Base-by-base conservation (phyloP, 352 stramenopile genomes). In the Plasmopara muralis region DNA sequence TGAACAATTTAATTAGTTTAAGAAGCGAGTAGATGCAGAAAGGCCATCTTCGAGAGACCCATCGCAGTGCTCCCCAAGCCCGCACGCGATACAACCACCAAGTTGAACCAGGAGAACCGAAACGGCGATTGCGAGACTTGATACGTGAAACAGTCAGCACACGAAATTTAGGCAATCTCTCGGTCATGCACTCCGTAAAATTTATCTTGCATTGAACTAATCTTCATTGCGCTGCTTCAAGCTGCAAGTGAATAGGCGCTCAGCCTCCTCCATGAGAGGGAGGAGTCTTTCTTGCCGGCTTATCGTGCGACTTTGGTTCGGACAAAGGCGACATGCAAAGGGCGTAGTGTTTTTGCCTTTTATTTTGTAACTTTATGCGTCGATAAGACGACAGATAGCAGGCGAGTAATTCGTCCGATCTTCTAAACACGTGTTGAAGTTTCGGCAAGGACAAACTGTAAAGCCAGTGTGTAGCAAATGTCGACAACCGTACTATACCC, bases 31-130 rank as follows among this genome's bases (percentile, higher is more conserved):
- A 38, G 16, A 37, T 6, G 47, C 40, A 57, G 48, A 61, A 53
- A 41, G 43, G 30, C 33, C 48, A 6, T 14, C 10, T 37, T 25
- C 12, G 9, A 48, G 38, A 57, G 35, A 57, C 45, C 45, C 52
- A 60, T 60, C 39, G 29, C 15, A 7, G 39, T 18, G 20, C 29
- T 52, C 44, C 61, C 61, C 53, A 47, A 58, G 20, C 53, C 53
- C 34, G 39, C 43, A 16, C 29, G 43, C 44, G 43, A 57, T 70
- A 67, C 57, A 66, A 70, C 62, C 57, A 66, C 43, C 55, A 68
- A 61, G 50, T 68, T 68, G 60, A 68, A 68, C 60, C 44, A 53
- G 50, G 43, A 51, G 44, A 48, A 50, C 45, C 51, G 57, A 60
- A 64, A 64, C 57, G 46, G 34, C 41, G 20, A 25, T 53, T 35